Evolutionary conservation across 345 rosid species (phyloP).

Genomic region (Jatropha curcas): DNA sequence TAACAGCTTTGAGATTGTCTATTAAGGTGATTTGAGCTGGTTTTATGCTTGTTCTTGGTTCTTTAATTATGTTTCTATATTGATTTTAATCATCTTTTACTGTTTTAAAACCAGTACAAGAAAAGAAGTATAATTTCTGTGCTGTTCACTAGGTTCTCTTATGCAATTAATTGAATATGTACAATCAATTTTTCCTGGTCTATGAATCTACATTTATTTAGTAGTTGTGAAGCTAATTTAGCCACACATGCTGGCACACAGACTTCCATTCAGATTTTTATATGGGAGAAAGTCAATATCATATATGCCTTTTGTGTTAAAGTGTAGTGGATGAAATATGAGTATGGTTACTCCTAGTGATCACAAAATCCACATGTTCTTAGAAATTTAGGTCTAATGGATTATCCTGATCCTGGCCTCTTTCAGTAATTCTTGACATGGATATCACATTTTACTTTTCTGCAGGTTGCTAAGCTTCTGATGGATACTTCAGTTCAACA

Average conservation of each 20-base stretch:
- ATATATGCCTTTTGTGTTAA: too few species aligned
- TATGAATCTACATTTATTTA: background rate
- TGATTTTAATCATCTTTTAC: constrained; percentile 9
- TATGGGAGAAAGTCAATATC: background rate
- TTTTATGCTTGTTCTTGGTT: background rate
- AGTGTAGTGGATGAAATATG: background rate
- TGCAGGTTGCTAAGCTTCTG: constrained; percentile 88
- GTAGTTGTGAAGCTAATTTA: background rate
- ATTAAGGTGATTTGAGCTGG: constrained; percentile 55
- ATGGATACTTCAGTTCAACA: constrained; percentile 85
- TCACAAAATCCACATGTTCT: constrained; percentile 7
- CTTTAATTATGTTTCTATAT: background rate
- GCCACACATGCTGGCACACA: background rate
- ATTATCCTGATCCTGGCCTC: background rate
- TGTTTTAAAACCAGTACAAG: constrained; percentile 1
- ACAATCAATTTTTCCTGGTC: background rate
- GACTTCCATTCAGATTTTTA: background rate
- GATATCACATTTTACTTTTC: constrained; percentile 14
- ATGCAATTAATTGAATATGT: background rate
- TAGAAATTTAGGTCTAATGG: background rate
- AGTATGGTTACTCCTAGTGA: background rate
- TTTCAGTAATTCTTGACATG: background rate
- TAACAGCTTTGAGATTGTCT: constrained; percentile 72
- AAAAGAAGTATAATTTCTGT: background rate
- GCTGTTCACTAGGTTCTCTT: constrained; percentile 12